Conservation (phyloP, 2,329 filamentous ascomycete genomes). For the Cephalotrichum gorgonifer region DNA sequence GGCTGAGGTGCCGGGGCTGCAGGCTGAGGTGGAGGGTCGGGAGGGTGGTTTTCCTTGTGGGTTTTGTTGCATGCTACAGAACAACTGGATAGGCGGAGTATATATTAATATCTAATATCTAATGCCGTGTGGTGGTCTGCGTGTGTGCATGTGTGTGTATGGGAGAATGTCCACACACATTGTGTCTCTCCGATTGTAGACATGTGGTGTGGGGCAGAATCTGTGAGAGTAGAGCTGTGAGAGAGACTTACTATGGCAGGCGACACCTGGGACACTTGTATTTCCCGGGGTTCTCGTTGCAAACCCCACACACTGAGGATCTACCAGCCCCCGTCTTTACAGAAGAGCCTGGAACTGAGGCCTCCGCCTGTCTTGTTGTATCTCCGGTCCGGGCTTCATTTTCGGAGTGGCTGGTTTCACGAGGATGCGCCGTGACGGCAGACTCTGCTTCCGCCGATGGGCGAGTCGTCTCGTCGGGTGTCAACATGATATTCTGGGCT, state of each 20-base stretch:
- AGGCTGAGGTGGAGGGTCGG: constrained; percentile 23
- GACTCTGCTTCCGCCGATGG: not conserved
- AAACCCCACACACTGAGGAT: constrained; percentile 37
- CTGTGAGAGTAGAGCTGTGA: no score
- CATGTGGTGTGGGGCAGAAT: not conserved
- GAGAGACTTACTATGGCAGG: constrained; percentile 42
- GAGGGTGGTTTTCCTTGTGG: constrained; percentile 39
- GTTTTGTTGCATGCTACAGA: constrained; percentile 46
- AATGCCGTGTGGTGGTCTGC: no score
- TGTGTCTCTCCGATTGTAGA: not conserved
- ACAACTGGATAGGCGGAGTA: constrained; percentile 30
- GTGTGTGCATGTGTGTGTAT: no score
- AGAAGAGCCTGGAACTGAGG: not conserved
- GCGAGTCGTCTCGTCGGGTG: not conserved
- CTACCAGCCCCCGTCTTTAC: not conserved
- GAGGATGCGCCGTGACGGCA: not conserved
- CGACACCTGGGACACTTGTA: constrained; percentile 55
- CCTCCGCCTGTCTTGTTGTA: not conserved
- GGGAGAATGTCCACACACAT: no score
- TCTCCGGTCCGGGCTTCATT: not conserved
- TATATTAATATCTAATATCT: not conserved
- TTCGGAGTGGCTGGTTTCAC: not conserved
- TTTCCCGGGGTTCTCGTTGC: constrained; percentile 38
- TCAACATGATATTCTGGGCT: not conserved
- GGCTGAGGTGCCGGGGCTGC: constrained; percentile 9